These are phyloP conservation scores for Colletotrichum tropicicola DNA, from an alignment of 2,329 filamentous ascomycete species.

Conservation along the genomic window DNA sequence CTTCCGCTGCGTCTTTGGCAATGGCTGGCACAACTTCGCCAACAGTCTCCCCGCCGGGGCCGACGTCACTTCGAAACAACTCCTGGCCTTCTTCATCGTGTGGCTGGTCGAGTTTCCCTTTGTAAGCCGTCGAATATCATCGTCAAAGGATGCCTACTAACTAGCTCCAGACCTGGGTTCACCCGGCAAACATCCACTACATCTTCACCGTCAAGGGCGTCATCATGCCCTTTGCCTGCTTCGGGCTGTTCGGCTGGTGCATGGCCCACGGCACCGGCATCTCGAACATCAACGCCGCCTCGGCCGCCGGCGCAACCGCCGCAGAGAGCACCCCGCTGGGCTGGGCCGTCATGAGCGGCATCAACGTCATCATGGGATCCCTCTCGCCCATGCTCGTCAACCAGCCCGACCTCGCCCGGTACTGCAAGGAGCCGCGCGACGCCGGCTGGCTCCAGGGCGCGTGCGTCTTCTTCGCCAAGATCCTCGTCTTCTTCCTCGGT, in stretches of 20 bases:
- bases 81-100: conserved; percentile 48
- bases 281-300: conserved; percentile 37
- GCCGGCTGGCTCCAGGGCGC: conserved; percentile 41
- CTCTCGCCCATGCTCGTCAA: conserved; percentile 45
- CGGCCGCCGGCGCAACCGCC: conserved; percentile 35
- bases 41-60: conserved; percentile 42
- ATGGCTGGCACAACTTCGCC: conserved; percentile 40
- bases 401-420: conserved; percentile 47
- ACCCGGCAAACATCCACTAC: conserved; percentile 44
- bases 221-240: conserved; percentile 43
- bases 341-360: conserved; percentile 47
- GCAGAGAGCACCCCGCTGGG: conserved; percentile 39
- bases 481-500: conserved; percentile 40
- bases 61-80: conserved; percentile 42
- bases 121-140: conserved; percentile 22
- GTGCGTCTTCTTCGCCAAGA: conserved; percentile 35
- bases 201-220: conserved; percentile 46
- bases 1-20: conserved; percentile 44
- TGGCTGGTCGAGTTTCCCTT: conserved; percentile 51
- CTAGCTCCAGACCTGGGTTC: conserved; percentile 38
- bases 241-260: conserved; percentile 46
- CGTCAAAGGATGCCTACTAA: background rate
- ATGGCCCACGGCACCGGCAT: conserved; percentile 39
- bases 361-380: conserved; percentile 48
- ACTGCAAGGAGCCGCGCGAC: conserved; percentile 41